Evolutionary conservation across 2,329 filamentous ascomycete species (phyloP).

Genomic region (Hypoxylon sp.): DNA sequence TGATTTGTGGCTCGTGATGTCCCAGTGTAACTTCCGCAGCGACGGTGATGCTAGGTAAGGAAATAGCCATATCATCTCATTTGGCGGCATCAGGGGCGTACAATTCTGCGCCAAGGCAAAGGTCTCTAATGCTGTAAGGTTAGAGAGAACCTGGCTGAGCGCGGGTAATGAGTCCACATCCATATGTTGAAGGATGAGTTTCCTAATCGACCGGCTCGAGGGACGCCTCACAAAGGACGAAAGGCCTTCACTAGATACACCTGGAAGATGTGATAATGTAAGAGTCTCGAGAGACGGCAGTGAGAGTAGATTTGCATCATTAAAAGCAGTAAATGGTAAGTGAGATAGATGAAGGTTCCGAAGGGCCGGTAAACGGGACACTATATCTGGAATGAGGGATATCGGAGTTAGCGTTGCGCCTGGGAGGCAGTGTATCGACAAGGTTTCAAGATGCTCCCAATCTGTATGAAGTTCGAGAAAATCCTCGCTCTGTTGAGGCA

Average conservation of each 20-base stretch:
- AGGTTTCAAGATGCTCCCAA: slow-evolving; percentile 69
- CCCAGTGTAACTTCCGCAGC: slow-evolving; percentile 73
- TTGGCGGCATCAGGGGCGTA: slow-evolving; percentile 69
- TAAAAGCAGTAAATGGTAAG: slow-evolving; percentile 70
- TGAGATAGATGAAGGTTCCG: slow-evolving; percentile 72
- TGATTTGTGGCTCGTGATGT: slow-evolving; percentile 68
- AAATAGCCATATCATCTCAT: slow-evolving; percentile 73
- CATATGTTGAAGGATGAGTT: slow-evolving; percentile 70
- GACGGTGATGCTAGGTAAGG: slow-evolving; percentile 73
- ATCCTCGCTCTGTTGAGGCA: slow-evolving; percentile 60
- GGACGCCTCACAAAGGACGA: slow-evolving; percentile 69
- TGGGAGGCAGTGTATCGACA: slow-evolving; percentile 72
- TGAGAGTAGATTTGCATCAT: slow-evolving; percentile 68
- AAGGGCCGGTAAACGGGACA: slow-evolving; percentile 68
- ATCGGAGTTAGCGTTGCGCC: slow-evolving; percentile 69
- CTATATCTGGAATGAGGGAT: slow-evolving; percentile 66
- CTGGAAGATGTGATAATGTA: slow-evolving; percentile 69
- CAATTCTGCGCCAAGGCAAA: slow-evolving; percentile 70
- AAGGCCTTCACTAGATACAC: slow-evolving; percentile 70
- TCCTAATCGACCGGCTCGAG: slow-evolving; percentile 62
- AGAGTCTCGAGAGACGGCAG: slow-evolving; percentile 70
- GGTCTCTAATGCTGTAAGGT: slow-evolving; percentile 63
- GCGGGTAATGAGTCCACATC: slow-evolving; percentile 70
- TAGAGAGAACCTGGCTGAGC: slow-evolving; percentile 72
- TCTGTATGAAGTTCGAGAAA: slow-evolving; percentile 68